These are phyloP conservation scores for Sporothrix brasiliensis DNA, from an alignment of 2,329 filamentous ascomycete species.

Conservation along the genomic window DNA sequence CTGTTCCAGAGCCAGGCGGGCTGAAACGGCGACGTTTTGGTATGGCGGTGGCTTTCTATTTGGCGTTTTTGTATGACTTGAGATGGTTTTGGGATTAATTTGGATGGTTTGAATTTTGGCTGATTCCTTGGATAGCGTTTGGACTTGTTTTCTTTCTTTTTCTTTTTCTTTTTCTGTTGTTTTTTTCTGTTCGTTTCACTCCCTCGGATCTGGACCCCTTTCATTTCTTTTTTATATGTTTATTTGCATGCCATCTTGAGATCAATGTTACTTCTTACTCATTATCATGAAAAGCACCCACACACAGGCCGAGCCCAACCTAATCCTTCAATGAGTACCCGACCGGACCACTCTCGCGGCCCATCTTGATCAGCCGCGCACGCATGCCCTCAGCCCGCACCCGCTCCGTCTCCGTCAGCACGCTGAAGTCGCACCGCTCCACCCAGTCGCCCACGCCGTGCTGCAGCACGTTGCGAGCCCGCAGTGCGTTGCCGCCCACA, in stretches of 20 bases:
- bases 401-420: conserved; percentile 45
- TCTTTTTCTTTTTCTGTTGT: not conserved
- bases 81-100: not conserved
- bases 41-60: not conserved
- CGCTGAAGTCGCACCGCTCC: conserved; percentile 58
- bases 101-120: too few species aligned
- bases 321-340: conserved; percentile 64
- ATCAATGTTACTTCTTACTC: not conserved
- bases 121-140: not conserved
- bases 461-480: conserved; percentile 74
- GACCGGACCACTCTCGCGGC: conserved; percentile 61
- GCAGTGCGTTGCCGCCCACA: conserved; percentile 54
- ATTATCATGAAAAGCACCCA: not conserved
- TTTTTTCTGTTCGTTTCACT: not conserved
- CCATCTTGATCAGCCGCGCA: conserved; percentile 63
- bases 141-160: not conserved
- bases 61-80: not conserved
- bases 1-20: conserved; percentile 37
- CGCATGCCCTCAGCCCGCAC: conserved; percentile 66
- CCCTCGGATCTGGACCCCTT: not conserved
- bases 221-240: not conserved
- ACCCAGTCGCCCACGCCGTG: conserved; percentile 73
- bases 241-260: not conserved
- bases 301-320: conserved; percentile 28
- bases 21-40: not conserved